Base-by-base conservation (phyloP, 768 basidiomycete species). In the Cystofilobasidium bisporidii region DNA sequence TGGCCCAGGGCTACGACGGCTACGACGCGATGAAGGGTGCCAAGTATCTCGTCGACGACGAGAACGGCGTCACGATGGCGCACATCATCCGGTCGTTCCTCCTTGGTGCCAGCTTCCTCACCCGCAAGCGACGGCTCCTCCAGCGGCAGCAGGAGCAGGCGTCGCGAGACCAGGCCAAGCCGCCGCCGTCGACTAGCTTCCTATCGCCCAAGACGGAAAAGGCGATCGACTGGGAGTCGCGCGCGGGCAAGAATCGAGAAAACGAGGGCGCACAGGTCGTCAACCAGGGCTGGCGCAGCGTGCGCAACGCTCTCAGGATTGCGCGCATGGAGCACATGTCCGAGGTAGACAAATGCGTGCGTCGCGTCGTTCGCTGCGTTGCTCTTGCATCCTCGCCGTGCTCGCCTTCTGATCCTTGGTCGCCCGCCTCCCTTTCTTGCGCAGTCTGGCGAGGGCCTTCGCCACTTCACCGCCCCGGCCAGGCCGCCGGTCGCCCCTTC, bases 1-100 rank as follows among this genome's bases (percentile, higher is more conserved):
- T 93, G 86, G 77, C 75, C 10, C 79, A 84, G 70, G 89, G 88
- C 0, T 88, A 90, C 71, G 91, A 93, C 72, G 91, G 91, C 0
- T 96, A 85, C 76, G 76, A 78, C 0, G 81, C 85, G 1, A 79
- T 94, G 38, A 84, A 83, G 71, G 84, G 83, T 24, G 80, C 83
- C 26, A 80, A 80, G 67, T 85, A 84, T 72, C 81, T 93, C 47
- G 81, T 93, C 36, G 89, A 92, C 72, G 86, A 90, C 67, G 91
- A 96, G 76, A 82, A 82, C 63, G 91, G 91, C 12, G 82, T 85
- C 70, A 78, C 89, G 70, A 84, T 89, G 83, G 88, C 86, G 73
- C 77, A 81, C 28, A 83, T 94, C 61, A 87, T 93, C 36, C 81
- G 91, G 71, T 86, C 86, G 72, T 93, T 91, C 77, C 79, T 93